These are phyloP conservation scores for Sclerotinia trifoliorum DNA, from an alignment of 2,329 filamentous ascomycete species.

Conservation along the genomic window DNA sequence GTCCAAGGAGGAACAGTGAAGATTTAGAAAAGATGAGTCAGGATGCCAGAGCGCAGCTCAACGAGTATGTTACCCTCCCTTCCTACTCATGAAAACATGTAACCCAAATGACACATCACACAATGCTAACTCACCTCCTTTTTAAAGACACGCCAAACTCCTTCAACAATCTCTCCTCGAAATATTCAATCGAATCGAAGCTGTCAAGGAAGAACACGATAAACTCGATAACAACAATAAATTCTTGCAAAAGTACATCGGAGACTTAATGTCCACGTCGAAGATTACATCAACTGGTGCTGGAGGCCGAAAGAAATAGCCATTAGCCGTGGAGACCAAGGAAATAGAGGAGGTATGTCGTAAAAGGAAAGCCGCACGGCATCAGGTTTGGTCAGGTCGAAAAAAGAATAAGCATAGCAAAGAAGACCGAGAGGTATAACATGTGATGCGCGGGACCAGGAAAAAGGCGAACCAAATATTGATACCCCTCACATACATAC, in stretches of 20 bases:
- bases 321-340: slow-evolving; percentile 20
- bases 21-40: slow-evolving; percentile 85
- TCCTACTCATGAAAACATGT: too few species aligned
- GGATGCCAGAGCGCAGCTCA: slow-evolving; percentile 68
- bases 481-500: slow-evolving; percentile 15
- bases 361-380: slow-evolving; percentile 19
- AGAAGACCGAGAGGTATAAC: slow-evolving; percentile 18
- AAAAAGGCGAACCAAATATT: slow-evolving; percentile 15
- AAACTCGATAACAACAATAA: slow-evolving; percentile 97
- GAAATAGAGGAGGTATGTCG: slow-evolving; percentile 20
- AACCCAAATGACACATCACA: slow-evolving; percentile 17
- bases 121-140: neutral
- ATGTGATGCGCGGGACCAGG: slow-evolving; percentile 12
- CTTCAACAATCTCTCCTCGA: slow-evolving; percentile 86
- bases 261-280: slow-evolving; percentile 86
- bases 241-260: slow-evolving; percentile 96
- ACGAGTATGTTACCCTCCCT: slow-evolving; percentile 47
- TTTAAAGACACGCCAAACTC: slow-evolving; percentile 76
- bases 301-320: slow-evolving; percentile 35
- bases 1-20: slow-evolving; percentile 83
- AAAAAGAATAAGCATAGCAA: slow-evolving; percentile 17
- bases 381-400: slow-evolving; percentile 17
- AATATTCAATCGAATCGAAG: slow-evolving; percentile 91
- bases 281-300: slow-evolving; percentile 59
- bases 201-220: slow-evolving; percentile 90